Conservation (phyloP, 805 yeast species). For the Candida peoriensis region DNA sequence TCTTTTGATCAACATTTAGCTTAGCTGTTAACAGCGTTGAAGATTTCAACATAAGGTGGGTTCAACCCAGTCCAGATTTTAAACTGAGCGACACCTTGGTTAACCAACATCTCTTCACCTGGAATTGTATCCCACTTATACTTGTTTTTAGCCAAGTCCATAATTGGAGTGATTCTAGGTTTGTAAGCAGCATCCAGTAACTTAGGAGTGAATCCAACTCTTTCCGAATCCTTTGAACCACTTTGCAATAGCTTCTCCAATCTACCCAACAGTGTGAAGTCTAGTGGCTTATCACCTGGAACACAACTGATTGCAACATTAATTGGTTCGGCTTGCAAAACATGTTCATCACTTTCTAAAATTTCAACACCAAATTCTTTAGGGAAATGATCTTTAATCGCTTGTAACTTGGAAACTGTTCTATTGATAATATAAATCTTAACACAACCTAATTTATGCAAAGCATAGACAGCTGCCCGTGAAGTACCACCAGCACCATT, state of each 20-base stretch:
- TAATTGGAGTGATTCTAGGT: slow-evolving; percentile 80
- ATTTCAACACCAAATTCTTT: slow-evolving; percentile 51
- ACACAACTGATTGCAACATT: slow-evolving; percentile 71
- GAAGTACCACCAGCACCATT: slow-evolving; percentile 98
- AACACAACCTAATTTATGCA: slow-evolving; percentile 70
- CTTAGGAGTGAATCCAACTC: slow-evolving; percentile 41
- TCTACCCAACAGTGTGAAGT: slow-evolving; percentile 39
- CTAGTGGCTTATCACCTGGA: slow-evolving; percentile 77
- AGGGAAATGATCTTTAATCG: slow-evolving; percentile 59
- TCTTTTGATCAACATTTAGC: neutral
- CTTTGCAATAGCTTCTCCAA: slow-evolving; percentile 43
- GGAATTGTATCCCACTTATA: slow-evolving; percentile 77
- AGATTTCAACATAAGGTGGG: slow-evolving; percentile 60
- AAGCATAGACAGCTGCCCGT: slow-evolving; percentile 88
- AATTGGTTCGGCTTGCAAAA: slow-evolving; percentile 35
- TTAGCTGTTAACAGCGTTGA: slow-evolving; percentile 47
- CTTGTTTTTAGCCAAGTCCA: slow-evolving; percentile 64
- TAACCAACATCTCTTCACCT: slow-evolving; percentile 87
- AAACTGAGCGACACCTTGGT: slow-evolving; percentile 91
- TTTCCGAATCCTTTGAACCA: slow-evolving; percentile 27
- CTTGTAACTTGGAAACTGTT: slow-evolving; percentile 59
- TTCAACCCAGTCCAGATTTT: slow-evolving; percentile 62
- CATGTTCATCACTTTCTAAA: slow-evolving; percentile 44
- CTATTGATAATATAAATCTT: slow-evolving; percentile 79
- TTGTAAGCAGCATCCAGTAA: slow-evolving; percentile 93